Evolutionary conservation across 345 rosid species (phyloP).

Genomic region (Syzygium aromaticum): DNA sequence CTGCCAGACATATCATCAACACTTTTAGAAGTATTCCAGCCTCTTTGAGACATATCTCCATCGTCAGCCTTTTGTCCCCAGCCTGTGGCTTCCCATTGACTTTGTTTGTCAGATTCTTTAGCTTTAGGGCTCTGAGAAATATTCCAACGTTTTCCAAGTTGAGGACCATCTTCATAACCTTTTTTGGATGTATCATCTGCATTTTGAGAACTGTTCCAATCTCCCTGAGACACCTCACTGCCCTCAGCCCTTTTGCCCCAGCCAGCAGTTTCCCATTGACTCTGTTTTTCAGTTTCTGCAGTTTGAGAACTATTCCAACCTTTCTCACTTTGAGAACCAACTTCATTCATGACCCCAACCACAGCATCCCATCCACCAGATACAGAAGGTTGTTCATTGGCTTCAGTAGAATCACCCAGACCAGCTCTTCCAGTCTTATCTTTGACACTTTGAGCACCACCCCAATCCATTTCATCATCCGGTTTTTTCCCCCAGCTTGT

Average conservation of each 20-base stretch:
- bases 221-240: neutral
- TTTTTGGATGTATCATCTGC: neutral
- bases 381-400: neutral
- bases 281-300: neutral
- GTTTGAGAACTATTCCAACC: neutral
- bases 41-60: neutral
- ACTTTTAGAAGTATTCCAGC: neutral
- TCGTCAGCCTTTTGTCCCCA: neutral
- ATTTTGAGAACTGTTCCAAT: slow-evolving; percentile 8
- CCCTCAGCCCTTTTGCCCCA: neutral
- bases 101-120: neutral
- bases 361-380: neutral
- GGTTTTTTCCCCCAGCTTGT: neutral
- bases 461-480: neutral
- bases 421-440: neutral
- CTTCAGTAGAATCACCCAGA: neutral
- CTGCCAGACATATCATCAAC: neutral
- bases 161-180: neutral
- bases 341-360: neutral
- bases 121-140: neutral
- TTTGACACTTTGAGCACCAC: neutral
- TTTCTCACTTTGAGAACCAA: neutral
- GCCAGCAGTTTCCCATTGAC: neutral
- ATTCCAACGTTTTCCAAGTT: neutral
- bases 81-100: neutral